Conservation (phyloP, 140 eudicot genomes). For the Senecio squalidus region DNA sequence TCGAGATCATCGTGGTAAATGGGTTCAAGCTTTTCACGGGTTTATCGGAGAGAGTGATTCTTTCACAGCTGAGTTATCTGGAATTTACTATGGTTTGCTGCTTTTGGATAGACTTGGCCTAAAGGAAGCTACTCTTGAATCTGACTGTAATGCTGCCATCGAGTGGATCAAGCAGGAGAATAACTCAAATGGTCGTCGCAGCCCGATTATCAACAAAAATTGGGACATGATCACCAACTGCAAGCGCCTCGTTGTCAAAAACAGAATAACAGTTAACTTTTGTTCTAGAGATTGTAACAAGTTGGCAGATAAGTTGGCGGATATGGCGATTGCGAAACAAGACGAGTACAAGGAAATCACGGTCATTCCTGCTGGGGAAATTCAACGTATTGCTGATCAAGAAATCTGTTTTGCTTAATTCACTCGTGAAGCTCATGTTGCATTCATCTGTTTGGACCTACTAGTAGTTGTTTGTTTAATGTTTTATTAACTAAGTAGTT, state of each 20-base stretch:
- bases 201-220: background rate
- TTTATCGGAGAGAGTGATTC: background rate
- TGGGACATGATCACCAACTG: background rate
- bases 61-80: conserved; percentile 6
- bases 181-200: background rate
- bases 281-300: background rate
- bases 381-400: background rate
- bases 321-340: background rate
- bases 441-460: too few species aligned
- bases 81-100: background rate
- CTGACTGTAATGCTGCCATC: background rate
- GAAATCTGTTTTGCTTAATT: background rate
- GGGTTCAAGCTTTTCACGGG: conserved; percentile 10
- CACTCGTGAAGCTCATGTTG: too few species aligned
- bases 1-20: conserved; percentile 1
- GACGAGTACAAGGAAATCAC: background rate
- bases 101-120: background rate
- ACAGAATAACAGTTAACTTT: background rate
- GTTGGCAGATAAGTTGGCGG: conserved; percentile 15
- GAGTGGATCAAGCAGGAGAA: background rate
- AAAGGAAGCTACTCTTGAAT: background rate
- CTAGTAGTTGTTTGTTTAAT: background rate
- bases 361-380: background rate
- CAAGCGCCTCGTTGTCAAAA: background rate
- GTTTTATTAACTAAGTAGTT: background rate